These are phyloP conservation scores for Pseudopyrenochaeta lycopersici DNA, from an alignment of 2,329 filamentous ascomycete species.

Conservation along the genomic window DNA sequence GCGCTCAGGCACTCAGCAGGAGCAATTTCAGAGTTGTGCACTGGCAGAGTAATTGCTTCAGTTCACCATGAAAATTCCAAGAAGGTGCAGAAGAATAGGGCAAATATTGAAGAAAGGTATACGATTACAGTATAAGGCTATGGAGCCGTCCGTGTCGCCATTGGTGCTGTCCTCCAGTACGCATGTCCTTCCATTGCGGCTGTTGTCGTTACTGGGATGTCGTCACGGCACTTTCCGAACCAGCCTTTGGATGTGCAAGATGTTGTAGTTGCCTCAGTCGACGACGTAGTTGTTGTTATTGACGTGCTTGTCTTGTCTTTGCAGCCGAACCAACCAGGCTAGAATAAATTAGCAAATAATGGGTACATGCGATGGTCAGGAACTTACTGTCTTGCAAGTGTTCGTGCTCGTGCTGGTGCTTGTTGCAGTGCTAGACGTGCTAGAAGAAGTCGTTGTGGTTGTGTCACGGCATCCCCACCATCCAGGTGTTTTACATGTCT, in stretches of 20 bases:
- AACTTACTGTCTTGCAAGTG: constrained; percentile 44
- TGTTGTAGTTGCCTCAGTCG: constrained; percentile 29
- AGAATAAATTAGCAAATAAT: constrained; percentile 14
- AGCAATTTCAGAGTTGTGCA: no score
- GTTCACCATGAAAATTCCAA: not conserved
- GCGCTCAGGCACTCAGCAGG: no score
- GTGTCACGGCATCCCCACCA: constrained; percentile 50
- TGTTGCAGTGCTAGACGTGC: constrained; percentile 29
- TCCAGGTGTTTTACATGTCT: constrained; percentile 48
- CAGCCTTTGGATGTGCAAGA: constrained; percentile 47
- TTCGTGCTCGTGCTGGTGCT: constrained; percentile 38
- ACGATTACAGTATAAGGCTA: not conserved
- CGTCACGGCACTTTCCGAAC: constrained; percentile 47
- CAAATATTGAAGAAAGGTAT: not conserved
- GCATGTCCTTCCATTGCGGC: constrained; percentile 35
- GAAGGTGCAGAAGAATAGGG: not conserved
- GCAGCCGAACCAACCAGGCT: constrained; percentile 50
- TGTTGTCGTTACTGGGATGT: constrained; percentile 33
- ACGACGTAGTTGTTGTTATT: constrained; percentile 25
- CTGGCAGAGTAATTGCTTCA: not conserved
- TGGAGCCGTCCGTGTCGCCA: constrained; percentile 31
- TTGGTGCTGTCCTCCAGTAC: constrained; percentile 34
- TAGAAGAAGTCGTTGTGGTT: constrained; percentile 28
- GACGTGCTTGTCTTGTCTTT: constrained; percentile 42
- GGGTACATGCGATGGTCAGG: not conserved